Percentiles rank a stretch among this genome's conserved stretches.
Conservation (phyloP, 2,329 filamentous ascomycete genomes). For the Aschersonia sp. region DNA sequence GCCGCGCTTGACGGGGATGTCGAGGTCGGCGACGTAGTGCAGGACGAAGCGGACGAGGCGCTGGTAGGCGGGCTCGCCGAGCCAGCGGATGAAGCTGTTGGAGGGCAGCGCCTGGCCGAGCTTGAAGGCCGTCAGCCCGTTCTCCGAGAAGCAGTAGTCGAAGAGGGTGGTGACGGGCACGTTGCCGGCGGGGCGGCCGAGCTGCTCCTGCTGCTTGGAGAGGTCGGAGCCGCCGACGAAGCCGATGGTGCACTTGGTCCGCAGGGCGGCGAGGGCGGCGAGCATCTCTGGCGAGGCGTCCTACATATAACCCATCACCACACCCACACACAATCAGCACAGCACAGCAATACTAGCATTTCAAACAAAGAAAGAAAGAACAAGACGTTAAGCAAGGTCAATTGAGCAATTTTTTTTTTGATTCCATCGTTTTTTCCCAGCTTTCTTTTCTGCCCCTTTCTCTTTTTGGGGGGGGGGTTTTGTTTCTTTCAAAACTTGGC, state of each 20-base stretch:
- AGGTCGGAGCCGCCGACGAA: slow-evolving; percentile 90
- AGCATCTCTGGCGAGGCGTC: slow-evolving; percentile 69
- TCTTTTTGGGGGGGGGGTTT: background rate
- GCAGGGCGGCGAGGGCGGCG: slow-evolving; percentile 59
- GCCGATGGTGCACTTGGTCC: slow-evolving; percentile 78
- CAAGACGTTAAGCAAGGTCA: too few species aligned
- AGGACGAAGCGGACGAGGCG: slow-evolving; percentile 60
- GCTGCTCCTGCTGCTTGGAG: slow-evolving; percentile 88
- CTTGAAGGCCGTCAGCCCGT: slow-evolving; percentile 84
- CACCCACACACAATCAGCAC: too few species aligned
- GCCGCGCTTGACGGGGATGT: slow-evolving; percentile 69
- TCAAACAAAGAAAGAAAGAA: background rate
- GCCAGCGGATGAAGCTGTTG: slow-evolving; percentile 80
- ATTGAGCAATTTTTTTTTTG: background rate
- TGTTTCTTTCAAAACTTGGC: background rate
- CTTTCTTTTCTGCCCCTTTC: too few species aligned
- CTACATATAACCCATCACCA: slow-evolving; percentile 22
- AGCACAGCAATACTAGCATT: background rate
- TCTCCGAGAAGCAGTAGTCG: slow-evolving; percentile 96
- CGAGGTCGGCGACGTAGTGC: slow-evolving; percentile 72
- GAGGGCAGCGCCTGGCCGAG: slow-evolving; percentile 60
- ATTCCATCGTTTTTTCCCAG: background rate
- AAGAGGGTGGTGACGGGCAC: slow-evolving; percentile 70
- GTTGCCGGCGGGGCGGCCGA: slow-evolving; percentile 45
- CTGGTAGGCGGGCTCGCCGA: slow-evolving; percentile 77